Evolutionary conservation across 257 asterid species (phyloP), one percentile per base, ranked within the genome.

Genomic region (Gynochthodes officinalis): DNA sequence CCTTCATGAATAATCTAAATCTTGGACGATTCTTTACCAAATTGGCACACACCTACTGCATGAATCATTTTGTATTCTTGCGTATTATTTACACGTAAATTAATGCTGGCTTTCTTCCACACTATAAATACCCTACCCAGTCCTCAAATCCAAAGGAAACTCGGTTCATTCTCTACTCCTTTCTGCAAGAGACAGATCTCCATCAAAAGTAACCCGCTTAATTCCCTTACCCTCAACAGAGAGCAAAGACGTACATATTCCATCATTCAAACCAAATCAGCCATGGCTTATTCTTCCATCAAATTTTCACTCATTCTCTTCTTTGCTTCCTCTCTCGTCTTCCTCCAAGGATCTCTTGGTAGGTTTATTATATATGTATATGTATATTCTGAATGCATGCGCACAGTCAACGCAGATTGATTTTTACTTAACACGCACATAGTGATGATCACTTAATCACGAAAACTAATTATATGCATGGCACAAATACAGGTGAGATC

Each of bases 281-380:
- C 7, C 75, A 87, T 89, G 93, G 82, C 80, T 64, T 80, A 85
- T 67, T 78, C 86, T 69, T 77, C 96, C 64, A 73, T 80, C 64
- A 86, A 83, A 71, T 35, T 81, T 43, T n/a, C 80, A 3, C 72
- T 85, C 65, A n/a, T 83, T 71, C 61, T 85, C 60, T 78, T 77
- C 77, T 67, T 83, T 48, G 79, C 84, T 19, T 79, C 75, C 55
- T 75, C 84, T 54, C 84, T 86, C 40, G 19, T 63, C 68, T 70
- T 80, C 71, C 48, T 83, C 71, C 84, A 65, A 25, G 82, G 74
- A 53, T 25, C 81, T 59, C 69, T 73, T 30, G 86, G 84, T 72
- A 75, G 10, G 61, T 32, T 13, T 2, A 63, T 21, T 18, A 5
- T 60, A 15, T 60, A 4, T 5, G 5, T 16, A 4, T 15, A 4